Base-by-base conservation (phyloP, 2,329 filamentous ascomycete genomes). In the Arthroderma sp. region DNA sequence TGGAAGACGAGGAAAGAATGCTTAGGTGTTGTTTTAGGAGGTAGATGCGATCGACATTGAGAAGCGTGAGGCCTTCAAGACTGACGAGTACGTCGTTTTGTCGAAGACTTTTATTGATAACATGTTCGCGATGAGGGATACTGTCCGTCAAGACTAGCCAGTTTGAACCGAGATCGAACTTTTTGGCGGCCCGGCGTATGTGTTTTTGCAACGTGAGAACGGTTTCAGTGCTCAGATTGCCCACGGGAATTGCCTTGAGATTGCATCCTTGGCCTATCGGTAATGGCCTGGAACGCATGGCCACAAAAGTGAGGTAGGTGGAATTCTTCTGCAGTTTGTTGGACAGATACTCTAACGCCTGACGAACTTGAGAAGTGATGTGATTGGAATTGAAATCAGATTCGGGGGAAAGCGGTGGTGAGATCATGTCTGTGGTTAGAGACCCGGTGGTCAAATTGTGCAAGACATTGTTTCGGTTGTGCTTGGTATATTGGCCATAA, bases 1-100 rank as follows among this genome's bases (percentile, higher is more conserved):
- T 56, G 9, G 49, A 51, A 33, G 51, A 44, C 11, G 46, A 51
- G 3, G 65, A 64, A 8, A 68, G 56, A 4, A 63, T 56, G 45
- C 60, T 65, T 5, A 69, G 57, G 10, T 63, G 56, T 29, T 62
- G 63, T 48, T 69, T 69, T 49, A 69, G 60, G 9, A 61, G 67
- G 46, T 67, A 68, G 45, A 68, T 64, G 34, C 65, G 64, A 53
- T 69, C 66, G 50, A 68, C 63, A 43, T 62, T 67, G 7, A 69
- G 56, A 5, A 69, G 50, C 0, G 66, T 67, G 31, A 69, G 52
- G 2, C 66, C 66, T 47, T 69, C 66, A 38, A 64, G 61, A 45
- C 60, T 64, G 54, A 66, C 68, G 31, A 68, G 55, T 31, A 68
- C 59, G 43, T 68, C 64, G 45, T 68, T 66, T 48, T 69, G 66